These are phyloP conservation scores for Termitomyces sp. DNA, from an alignment of 768 basidiomycete species.

Conservation along the genomic window DNA sequence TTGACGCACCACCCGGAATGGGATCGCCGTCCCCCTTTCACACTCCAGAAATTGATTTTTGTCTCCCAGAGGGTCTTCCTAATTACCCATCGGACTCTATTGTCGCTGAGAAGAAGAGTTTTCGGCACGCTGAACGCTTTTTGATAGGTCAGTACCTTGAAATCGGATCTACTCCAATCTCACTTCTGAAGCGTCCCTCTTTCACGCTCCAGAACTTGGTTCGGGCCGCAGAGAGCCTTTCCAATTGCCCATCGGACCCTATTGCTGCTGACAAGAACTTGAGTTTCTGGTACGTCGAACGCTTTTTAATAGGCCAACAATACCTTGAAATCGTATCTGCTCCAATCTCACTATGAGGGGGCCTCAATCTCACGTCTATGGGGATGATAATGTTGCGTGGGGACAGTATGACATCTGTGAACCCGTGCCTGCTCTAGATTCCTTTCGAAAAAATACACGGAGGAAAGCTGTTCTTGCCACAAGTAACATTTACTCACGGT, in stretches of 20 bases:
- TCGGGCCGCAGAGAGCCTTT: neutral
- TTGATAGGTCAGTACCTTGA: neutral
- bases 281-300: neutral
- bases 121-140: neutral
- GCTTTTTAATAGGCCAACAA: neutral
- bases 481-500: neutral
- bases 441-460: neutral
- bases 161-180: neutral
- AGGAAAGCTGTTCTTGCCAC: neutral
- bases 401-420: neutral
- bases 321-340: neutral
- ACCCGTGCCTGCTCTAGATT: neutral
- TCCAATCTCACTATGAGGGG: too few relatives aligned
- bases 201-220: neutral
- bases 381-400: neutral
- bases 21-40: neutral
- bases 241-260: neutral
- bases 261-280: neutral
- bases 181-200: neutral
- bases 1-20: neutral
- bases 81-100: neutral
- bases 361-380: neutral
- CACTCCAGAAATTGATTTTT: neutral
- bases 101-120: neutral
- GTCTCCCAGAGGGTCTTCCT: neutral